Conservation (phyloP, 2,329 filamentous ascomycete genomes). For the Acrodontium crateriforme region DNA sequence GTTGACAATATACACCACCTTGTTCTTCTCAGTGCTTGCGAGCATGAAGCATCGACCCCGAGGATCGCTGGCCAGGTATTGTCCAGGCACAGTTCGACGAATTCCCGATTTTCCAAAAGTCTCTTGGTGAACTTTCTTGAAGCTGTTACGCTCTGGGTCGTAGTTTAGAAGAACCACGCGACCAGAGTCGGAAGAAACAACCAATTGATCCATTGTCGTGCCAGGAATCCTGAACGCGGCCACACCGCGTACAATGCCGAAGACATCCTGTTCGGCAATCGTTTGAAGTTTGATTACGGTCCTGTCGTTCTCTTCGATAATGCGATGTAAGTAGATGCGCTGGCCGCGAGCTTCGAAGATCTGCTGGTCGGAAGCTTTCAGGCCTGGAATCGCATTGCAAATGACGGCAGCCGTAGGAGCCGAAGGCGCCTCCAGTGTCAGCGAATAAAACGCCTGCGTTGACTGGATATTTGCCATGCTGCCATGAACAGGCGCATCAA, state of each 20-base stretch:
- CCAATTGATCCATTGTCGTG: conserved; percentile 83
- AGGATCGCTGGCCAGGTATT: conserved; percentile 90
- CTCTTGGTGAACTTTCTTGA: conserved; percentile 82
- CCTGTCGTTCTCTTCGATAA: conserved; percentile 39
- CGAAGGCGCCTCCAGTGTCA: conserved; percentile 87
- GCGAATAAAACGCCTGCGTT: conserved; percentile 87
- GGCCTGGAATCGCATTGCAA: conserved; percentile 68
- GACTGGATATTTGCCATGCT: conserved; percentile 92
- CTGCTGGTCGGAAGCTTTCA: conserved; percentile 83
- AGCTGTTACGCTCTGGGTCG: conserved; percentile 68
- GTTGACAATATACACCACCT: conserved; percentile 96
- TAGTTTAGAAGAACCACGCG: conserved; percentile 93
- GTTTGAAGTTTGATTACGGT: conserved; percentile 75
- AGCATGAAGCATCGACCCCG: conserved; percentile 92
- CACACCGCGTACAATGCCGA: conserved; percentile 84
- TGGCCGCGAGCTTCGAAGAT: conserved; percentile 90
- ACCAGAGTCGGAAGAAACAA: conserved; percentile 88
- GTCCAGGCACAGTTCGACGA: conserved; percentile 81
- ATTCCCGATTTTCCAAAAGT: conserved; percentile 97
- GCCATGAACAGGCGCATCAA: neutral
- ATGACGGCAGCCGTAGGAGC: conserved; percentile 81
- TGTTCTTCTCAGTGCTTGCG: conserved; percentile 94
- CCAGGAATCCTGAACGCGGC: conserved; percentile 85
- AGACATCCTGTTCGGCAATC: conserved; percentile 81
- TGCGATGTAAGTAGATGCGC: conserved; percentile 72